These are phyloP conservation scores for Tuber melanosporum DNA, from an alignment of 495 filamentous ascomycete species.

Conservation along the genomic window DNA sequence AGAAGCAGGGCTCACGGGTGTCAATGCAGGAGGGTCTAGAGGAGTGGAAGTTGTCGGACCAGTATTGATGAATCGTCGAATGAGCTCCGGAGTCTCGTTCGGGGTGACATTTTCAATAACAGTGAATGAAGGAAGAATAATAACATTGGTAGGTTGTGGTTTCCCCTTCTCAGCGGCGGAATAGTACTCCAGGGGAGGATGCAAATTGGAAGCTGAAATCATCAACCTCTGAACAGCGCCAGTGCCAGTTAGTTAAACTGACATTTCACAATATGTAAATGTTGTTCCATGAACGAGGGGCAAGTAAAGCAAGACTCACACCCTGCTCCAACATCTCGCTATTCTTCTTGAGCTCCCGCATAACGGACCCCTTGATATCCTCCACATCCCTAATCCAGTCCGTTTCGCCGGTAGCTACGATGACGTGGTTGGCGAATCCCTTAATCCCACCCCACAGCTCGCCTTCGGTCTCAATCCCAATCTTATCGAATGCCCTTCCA, in stretches of 20 bases:
- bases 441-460: constrained; percentile 81
- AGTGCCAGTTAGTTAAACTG: constrained; percentile 9
- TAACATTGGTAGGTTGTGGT: constrained; percentile 65
- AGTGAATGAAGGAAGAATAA: constrained; percentile 82
- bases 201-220: constrained; percentile 91
- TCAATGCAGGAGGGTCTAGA: constrained; percentile 47
- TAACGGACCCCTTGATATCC: constrained; percentile 87
- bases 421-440: constrained; percentile 78
- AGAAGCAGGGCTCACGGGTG: constrained; percentile 30
- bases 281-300: constrained; percentile 3
- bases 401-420: constrained; percentile 89
- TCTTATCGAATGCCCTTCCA: constrained; percentile 61
- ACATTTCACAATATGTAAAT: background rate
- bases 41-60: constrained; percentile 71
- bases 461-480: constrained; percentile 67
- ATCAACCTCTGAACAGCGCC: constrained; percentile 60
- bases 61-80: constrained; percentile 62
- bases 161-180: constrained; percentile 51
- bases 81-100: constrained; percentile 61
- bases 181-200: constrained; percentile 58
- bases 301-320: constrained; percentile 48
- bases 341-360: constrained; percentile 75
- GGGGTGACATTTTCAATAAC: constrained; percentile 82
- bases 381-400: constrained; percentile 90
- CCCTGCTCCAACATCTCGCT: constrained; percentile 64